Conservation (phyloP, 2,329 filamentous ascomycete genomes). For the Phialocephala sp. region DNA sequence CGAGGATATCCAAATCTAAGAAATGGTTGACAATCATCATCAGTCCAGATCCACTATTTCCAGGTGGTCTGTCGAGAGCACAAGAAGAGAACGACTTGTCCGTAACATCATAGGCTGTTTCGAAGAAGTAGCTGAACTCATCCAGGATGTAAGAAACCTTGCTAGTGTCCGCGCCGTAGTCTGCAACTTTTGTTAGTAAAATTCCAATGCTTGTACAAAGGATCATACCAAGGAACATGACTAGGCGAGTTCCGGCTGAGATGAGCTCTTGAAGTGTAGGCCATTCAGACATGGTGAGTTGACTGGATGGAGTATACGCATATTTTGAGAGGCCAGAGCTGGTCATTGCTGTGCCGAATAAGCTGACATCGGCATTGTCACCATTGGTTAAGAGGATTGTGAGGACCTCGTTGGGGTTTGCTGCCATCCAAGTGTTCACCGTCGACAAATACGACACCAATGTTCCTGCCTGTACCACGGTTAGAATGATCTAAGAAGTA, state of each 20-base stretch:
- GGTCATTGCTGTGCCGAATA: slow-evolving; percentile 45
- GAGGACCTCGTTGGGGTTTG: slow-evolving; percentile 63
- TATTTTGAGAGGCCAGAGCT: slow-evolving; percentile 35
- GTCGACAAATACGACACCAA: slow-evolving; percentile 59
- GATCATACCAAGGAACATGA: slow-evolving; percentile 71
- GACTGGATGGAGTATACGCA: slow-evolving; percentile 38
- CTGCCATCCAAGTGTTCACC: slow-evolving; percentile 64
- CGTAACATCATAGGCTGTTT: slow-evolving; percentile 69
- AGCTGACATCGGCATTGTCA: slow-evolving; percentile 59
- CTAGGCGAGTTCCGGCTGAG: slow-evolving; percentile 62
- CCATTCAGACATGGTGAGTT: slow-evolving; percentile 50
- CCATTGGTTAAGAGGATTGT: slow-evolving; percentile 69
- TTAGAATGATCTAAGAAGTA: neutral
- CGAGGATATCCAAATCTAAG: slow-evolving; percentile 55
- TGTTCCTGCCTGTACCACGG: slow-evolving; percentile 50
- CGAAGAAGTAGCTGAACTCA: slow-evolving; percentile 71
- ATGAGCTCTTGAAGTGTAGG: slow-evolving; percentile 74
- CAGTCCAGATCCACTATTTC: slow-evolving; percentile 51
- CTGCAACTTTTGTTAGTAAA: slow-evolving; percentile 17
- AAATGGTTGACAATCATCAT: slow-evolving; percentile 70
- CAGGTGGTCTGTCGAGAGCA: slow-evolving; percentile 64
- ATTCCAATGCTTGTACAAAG: neutral
- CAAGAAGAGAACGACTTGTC: slow-evolving; percentile 67
- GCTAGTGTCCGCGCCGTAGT: slow-evolving; percentile 26
- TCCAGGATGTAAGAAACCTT: slow-evolving; percentile 65